Base-by-base conservation (phyloP, 1,284 basidiomycete genomes). In the Ustilago esculenta region DNA sequence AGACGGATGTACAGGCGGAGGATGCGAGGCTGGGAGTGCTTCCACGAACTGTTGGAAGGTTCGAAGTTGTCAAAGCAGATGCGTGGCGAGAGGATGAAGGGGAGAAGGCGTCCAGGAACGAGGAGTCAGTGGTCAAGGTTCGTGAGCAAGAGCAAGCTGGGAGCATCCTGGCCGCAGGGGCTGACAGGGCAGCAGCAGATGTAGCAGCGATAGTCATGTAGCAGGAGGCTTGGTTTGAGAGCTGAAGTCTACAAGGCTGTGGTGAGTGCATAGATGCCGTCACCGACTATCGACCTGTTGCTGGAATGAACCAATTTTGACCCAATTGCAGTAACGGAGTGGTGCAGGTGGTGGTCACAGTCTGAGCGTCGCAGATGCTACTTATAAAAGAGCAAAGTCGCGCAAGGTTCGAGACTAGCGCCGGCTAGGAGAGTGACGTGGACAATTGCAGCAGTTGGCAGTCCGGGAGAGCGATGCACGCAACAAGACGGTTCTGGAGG, bases 21-120 rank as follows among this genome's bases (percentile, higher is more conserved):
- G 52, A 59, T 20, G 43, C 50, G 25, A 54, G 56, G 23, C 50
- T 54, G 11, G 56, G 56, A 15, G 56, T 59, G 54, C 40, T 65
- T 47, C 32, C 33, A 46, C 54, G 49, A 18, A 42, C 61, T 65
- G 46, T 49, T 29, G 34, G 9, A 5, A 29, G 11, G n/a, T n/a
- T n/a, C 14, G 20, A 42, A n/a, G 49, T 17, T 5, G 27, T 27
- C 10, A 25, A 20, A 14, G 25, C 20, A 39, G 56, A 34, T 32
- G 21, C 15, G 21, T 6, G 14, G 12, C 24, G 25, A 9, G 44
- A 35, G 9, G 52, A 18, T 9, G 48, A 15, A 35, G 49, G 15
- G n/a, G 36, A 49, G 34, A 37, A 12, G 8, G 36, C 8, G 21
- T 41, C 37, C 37, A 18, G 20, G 24, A n/a, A 17, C 37, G 30